Base-by-base conservation (phyloP, 2,329 filamentous ascomycete species). In the Epichloe scottii region DNA sequence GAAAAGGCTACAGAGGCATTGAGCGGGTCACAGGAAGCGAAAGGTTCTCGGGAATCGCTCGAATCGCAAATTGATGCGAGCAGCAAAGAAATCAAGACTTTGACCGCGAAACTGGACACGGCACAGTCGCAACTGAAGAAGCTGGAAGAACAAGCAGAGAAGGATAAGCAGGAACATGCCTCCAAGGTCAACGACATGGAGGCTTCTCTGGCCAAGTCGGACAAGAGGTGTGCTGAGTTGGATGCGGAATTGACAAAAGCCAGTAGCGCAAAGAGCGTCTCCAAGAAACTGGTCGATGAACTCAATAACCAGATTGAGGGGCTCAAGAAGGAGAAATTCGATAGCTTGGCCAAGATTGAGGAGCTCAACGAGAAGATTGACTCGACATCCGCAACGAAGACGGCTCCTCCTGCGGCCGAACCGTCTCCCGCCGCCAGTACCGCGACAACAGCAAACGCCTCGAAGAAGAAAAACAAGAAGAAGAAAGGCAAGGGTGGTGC, bases 401-500 rank as follows among this genome's bases (percentile, higher is more conserved):
- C 60, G 5, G 45, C 61, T 3, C 42, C 62, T 15, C 42, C 62
- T 11, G 26, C 61, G 5, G 23, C 58, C 2, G 54, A 62, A 15
- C 53, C 62, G 8, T 55, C 60, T 14, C 56, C 56, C 37, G 48
- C 45, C 11, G 62, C 2, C 53, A 66, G 3, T 30, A 14, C 33
- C 26, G 35, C 60, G 0, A 45, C 64, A 6, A 51, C 52, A 11
- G 48, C 51, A 11, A 50, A 56, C 14, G 54, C 56, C 3, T 61
- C 61, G 0, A 72, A 73, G 54, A 78, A 76, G 53, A 91, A 89
- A 69, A 94, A 88, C 67, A 90, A 87, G 66, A 94, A 89, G 64
- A 95, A 91, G 73, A 95, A 94, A 77, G 86, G 84, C 68, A 91
- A 90, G 72, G 81, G 79, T 17, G 78, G 75, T 34, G 80, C 78